These are phyloP conservation scores for Cytidiella melzeri DNA, from an alignment of 768 basidiomycete genomes.

Conservation along the genomic window DNA sequence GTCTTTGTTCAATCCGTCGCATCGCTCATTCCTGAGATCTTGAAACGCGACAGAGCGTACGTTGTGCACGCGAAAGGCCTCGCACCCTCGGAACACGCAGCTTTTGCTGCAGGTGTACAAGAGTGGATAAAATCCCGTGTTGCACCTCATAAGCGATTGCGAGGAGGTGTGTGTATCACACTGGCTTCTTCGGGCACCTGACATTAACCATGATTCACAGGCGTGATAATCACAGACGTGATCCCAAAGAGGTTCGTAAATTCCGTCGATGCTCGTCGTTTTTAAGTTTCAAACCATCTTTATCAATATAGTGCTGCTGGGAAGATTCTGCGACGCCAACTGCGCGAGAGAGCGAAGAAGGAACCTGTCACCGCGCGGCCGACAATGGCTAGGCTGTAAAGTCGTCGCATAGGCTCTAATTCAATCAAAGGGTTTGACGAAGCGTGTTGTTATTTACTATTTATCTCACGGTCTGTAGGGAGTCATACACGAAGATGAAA, in stretches of 20 bases:
- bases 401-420: too few species aligned
- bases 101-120: constrained; percentile 47
- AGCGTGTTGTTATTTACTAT: too few species aligned
- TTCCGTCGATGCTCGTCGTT: not conserved
- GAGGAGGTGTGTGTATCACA: constrained; percentile 45
- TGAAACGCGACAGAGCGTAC: constrained; percentile 64
- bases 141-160: constrained; percentile 68
- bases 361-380: constrained; percentile 28
- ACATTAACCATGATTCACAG: constrained; percentile 4
- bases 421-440: too few species aligned
- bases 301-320: constrained; percentile 64
- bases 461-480: too few species aligned
- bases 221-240: constrained; percentile 50
- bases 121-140: constrained; percentile 67
- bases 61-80: constrained; percentile 43
- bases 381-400: constrained; percentile 8
- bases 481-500: too few species aligned
- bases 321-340: constrained; percentile 78
- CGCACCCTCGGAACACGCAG: constrained; percentile 30
- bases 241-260: constrained; percentile 60
- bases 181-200: not conserved
- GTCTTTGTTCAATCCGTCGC: constrained; percentile 7
- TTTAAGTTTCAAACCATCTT: too few species aligned
- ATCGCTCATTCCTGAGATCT: too few species aligned
- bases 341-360: constrained; percentile 60